Evolutionary conservation across 345 rosid genomes (phyloP).

Genomic region (Populus pruinosa): DNA sequence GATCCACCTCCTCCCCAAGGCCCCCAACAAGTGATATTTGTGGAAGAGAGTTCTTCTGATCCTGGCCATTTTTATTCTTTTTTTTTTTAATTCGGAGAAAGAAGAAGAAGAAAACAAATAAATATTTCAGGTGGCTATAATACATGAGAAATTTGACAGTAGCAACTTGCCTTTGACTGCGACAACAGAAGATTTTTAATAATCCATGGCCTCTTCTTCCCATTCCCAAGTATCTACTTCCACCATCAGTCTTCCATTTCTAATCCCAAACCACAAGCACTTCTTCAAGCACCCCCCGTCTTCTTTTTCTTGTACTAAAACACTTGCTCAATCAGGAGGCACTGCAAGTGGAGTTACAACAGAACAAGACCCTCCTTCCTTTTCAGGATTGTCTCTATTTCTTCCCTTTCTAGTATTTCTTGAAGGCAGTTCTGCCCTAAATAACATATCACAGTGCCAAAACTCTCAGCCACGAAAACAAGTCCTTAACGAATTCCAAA

Average conservation of each 20-base stretch:
- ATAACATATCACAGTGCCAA: background rate
- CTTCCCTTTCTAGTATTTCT: background rate
- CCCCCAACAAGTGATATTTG: background rate
- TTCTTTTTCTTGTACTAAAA: slow-evolving; percentile 15
- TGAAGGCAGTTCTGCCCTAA: background rate
- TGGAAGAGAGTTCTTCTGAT: background rate
- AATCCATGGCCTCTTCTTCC: slow-evolving; percentile 37
- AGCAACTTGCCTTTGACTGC: background rate
- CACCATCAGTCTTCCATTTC: slow-evolving; percentile 11
- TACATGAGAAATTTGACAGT: background rate
- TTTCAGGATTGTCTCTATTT: slow-evolving; percentile 33
- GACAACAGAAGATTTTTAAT: background rate
- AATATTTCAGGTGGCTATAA: slow-evolving; percentile 6
- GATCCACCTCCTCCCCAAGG: too few species aligned
- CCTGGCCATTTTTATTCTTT: background rate
- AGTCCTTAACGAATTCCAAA: background rate
- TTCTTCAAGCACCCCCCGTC: slow-evolving; percentile 18
- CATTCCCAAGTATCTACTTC: slow-evolving; percentile 24
- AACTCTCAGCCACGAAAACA: background rate
- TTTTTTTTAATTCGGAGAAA: background rate
- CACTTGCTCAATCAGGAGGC: slow-evolving; percentile 43
- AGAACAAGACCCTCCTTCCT: slow-evolving; percentile 37
- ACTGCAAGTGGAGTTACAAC: slow-evolving; percentile 39
- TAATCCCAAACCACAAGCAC: slow-evolving; percentile 22
- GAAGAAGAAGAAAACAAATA: background rate